Conservation (phyloP, 306 rosid genomes). For the Vigna nakashimae region DNA sequence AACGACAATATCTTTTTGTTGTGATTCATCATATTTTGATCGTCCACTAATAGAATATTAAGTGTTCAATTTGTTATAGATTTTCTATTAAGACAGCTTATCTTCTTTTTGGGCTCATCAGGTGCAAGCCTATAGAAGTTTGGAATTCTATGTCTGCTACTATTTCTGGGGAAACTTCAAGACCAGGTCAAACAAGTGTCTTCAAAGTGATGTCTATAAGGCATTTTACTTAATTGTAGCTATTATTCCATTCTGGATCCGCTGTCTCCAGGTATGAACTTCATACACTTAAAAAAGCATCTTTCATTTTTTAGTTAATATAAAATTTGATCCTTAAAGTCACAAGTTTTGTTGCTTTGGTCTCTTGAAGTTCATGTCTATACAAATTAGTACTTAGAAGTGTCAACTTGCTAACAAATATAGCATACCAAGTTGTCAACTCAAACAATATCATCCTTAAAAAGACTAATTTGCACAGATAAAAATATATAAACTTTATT, state of each 20-base stretch:
- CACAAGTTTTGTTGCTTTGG: not conserved
- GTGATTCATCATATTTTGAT: not conserved
- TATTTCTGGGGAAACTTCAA: conserved; percentile 73
- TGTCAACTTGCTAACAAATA: not conserved
- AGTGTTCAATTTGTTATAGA: not conserved
- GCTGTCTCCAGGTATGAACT: conserved; percentile 69
- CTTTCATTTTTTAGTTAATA: not conserved
- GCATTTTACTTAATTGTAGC: conserved; percentile 70
- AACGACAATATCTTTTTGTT: conserved; percentile 1
- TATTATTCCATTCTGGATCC: conserved; percentile 78
- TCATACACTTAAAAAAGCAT: not conserved
- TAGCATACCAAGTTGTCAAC: not conserved
- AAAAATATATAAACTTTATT: not conserved
- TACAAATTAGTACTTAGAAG: not conserved
- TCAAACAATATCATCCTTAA: not conserved
- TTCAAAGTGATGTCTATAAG: conserved; percentile 49
- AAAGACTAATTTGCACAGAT: not conserved
- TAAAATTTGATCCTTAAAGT: not conserved
- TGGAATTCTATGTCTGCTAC: conserved; percentile 80
- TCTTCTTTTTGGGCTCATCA: conserved; percentile 52
- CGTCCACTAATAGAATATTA: not conserved
- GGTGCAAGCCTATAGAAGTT: conserved; percentile 85
- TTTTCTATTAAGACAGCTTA: not conserved
- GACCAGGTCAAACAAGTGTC: conserved; percentile 72
- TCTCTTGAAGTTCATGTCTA: not conserved